Percentiles rank a stretch among this genome's conserved stretches.
phyloP scores from a whole-genome alignment of 192 early-diverging fungal species.

The Coemansia sp. region DNA sequence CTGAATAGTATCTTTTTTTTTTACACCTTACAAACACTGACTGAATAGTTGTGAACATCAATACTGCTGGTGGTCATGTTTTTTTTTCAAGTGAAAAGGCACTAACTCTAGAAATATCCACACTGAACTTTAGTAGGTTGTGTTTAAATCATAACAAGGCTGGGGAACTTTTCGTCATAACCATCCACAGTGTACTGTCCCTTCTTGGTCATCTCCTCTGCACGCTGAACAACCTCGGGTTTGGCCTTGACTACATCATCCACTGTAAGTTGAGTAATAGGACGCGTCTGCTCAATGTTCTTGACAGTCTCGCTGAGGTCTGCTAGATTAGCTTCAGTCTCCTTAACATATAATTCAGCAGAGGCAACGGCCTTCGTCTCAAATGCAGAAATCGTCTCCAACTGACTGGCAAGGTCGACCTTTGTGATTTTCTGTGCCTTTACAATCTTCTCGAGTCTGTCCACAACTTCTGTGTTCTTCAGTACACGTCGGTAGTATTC shows the following conservation, averaged over 20 bases:
- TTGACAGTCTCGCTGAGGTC: constrained; percentile 85
- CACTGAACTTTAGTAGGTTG: neutral
- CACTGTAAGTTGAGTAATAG: constrained; percentile 87
- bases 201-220: constrained; percentile 89
- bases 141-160: constrained; percentile 65
- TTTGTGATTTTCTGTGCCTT: constrained; percentile 74
- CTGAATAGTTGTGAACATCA: neutral
- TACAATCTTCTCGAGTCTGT: constrained; percentile 86
- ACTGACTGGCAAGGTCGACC: constrained; percentile 82
- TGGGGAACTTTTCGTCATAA: constrained; percentile 94
- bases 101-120: neutral
- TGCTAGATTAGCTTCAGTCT: constrained; percentile 80
- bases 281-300: constrained; percentile 93
- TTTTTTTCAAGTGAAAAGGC: neutral
- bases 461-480: constrained; percentile 88
- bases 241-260: constrained; percentile 92
- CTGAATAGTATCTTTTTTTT: neutral
- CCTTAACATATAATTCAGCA: constrained; percentile 80
- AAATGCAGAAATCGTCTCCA: constrained; percentile 73
- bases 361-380: constrained; percentile 69
- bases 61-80: neutral
- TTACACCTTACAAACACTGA: too few relatives aligned
- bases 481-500: constrained; percentile 81
- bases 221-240: constrained; percentile 85
- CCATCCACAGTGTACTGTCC: constrained; percentile 89